Evolutionary conservation across 768 basidiomycete genomes (phyloP).

Genomic region (Calocera viscosa): DNA sequence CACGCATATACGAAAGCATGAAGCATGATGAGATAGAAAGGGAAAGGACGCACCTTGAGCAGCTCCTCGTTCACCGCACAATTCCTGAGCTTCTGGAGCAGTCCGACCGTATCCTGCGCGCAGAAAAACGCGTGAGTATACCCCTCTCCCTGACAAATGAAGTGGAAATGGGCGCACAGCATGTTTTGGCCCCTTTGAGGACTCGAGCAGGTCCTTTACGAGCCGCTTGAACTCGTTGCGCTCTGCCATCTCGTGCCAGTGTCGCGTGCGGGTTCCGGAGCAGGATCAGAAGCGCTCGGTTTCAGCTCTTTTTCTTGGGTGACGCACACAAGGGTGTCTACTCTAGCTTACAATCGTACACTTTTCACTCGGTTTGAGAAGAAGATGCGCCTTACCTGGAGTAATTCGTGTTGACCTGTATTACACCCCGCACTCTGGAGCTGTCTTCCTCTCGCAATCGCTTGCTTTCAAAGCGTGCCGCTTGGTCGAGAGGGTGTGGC

Average conservation of each 20-base stretch:
- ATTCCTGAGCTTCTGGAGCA: background rate
- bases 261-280: too few relatives aligned
- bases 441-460: too few relatives aligned
- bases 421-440: background rate
- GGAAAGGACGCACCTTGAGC: conserved; percentile 17
- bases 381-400: background rate
- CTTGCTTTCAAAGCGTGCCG: too few relatives aligned
- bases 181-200: conserved; percentile 29
- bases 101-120: background rate
- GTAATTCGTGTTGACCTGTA: background rate
- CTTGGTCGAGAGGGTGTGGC: too few relatives aligned
- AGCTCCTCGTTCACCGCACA: conserved; percentile 16
- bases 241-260: background rate
- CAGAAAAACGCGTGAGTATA: background rate
- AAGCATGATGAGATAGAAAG: background rate
- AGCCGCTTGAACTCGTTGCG: conserved; percentile 55
- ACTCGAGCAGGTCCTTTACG: conserved; percentile 63
- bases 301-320: too few relatives aligned
- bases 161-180: background rate
- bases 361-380: too few relatives aligned
- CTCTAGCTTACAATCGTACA: too few relatives aligned
- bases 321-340: too few relatives aligned
- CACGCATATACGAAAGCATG: background rate
- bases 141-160: background rate
- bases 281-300: too few relatives aligned